Base-by-base conservation (phyloP, 768 basidiomycete genomes). In the Guyanaporus albipodus region DNA sequence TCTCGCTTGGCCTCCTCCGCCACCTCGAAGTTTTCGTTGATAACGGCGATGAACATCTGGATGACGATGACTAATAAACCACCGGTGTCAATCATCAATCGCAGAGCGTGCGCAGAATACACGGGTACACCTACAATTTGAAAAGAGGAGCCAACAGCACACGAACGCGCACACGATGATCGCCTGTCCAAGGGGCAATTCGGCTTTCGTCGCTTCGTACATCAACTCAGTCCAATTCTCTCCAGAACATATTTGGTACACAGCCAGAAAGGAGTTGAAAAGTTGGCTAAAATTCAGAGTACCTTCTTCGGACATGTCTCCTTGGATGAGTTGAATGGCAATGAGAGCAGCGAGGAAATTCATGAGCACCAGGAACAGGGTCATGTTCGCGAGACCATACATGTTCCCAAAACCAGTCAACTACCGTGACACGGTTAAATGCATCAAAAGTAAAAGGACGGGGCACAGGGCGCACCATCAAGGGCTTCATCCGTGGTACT, bases 21-120 rank as follows among this genome's bases (percentile, higher is more conserved):
- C 6, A 96, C 82, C 19, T 84, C 76, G 57, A 98, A 97, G 66
- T 94, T 95, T 73, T 94, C 92, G 59, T 93, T 90, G 73, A 96
- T 92, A 36, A 95, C 92, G 27, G 95, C 95, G 58, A 98, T 90
- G 71, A 97, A 96, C 84, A 97, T 87, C 61, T 95, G 92, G 39
- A 95, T 64, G 8, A 95, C 75, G 57, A 95, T 90, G 73, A 91
- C 93, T 94, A 48, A 33, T 46, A 31, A 53, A 38, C 22, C 49
- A 22, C 46, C 38, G 34, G 12, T 28, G 38, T 57, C 29, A 54
- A 43, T 9, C 15, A n/a, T n/a, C n/a, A 4, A 26, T 41, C 37
- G 12, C 6, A 3, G 15, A 14, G 37, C 8, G 8, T 35, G 22
- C 11, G 17, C 19, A 24, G 27, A 32, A 26, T 24, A 14, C 26